These are phyloP conservation scores for Orbilia javanica DNA, from an alignment of 2,329 filamentous ascomycete genomes.

Conservation along the genomic window DNA sequence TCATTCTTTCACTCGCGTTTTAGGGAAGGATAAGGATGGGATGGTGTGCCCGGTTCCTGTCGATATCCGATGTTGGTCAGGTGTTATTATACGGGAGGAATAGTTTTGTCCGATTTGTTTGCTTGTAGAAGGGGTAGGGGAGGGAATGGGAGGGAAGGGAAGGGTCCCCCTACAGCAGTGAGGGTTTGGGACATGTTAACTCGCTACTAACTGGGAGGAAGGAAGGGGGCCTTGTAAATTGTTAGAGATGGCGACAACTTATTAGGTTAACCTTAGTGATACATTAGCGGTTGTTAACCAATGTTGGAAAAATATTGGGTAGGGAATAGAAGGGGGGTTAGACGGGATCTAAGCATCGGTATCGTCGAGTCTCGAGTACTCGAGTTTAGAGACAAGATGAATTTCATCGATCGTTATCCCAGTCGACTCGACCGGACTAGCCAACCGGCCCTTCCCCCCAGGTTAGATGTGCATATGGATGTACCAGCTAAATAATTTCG, in stretches of 20 bases:
- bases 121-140: neutral
- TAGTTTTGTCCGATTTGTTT: constrained; percentile 23
- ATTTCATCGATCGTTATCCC: neutral
- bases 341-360: constrained; percentile 18
- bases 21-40: neutral
- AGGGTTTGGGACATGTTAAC: neutral
- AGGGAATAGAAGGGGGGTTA: neutral
- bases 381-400: constrained; percentile 20
- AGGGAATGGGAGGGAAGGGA: neutral
- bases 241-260: constrained; percentile 1
- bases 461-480: neutral
- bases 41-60: constrained; percentile 19
- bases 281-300: constrained; percentile 17
- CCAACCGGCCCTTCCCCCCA: too few species aligned
- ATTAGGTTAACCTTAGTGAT: constrained; percentile 20
- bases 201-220: neutral
- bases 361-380: neutral
- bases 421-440: constrained; percentile 2
- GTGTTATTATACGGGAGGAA: constrained; percentile 19
- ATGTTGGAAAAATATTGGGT: constrained; percentile 15
- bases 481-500: constrained; percentile 2
- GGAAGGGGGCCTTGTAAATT: constrained; percentile 15
- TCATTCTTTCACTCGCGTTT: constrained; percentile 1
- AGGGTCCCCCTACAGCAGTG: constrained; percentile 3
- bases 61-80: constrained; percentile 26